Percentiles rank a stretch among this genome's conserved stretches.
Conservation (phyloP, 805 yeast genomes). For the Suhomyces kilbournensis region DNA sequence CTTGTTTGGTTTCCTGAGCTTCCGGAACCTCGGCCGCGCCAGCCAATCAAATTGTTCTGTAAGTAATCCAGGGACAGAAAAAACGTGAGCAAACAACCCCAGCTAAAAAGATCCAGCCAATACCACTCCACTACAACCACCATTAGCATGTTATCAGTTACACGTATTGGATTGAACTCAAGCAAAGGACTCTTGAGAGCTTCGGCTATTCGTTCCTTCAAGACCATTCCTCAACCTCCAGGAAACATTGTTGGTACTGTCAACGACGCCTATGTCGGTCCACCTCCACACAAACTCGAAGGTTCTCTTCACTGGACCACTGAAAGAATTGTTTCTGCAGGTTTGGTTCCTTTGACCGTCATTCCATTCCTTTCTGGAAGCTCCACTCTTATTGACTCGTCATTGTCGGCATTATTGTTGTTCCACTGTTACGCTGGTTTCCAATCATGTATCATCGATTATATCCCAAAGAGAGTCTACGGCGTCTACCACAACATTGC, state of each 20-base stretch:
- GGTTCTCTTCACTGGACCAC: conserved; percentile 77
- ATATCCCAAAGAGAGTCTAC: conserved; percentile 71
- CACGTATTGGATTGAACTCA: conserved; percentile 29
- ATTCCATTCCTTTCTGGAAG: conserved; percentile 59
- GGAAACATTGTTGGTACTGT: conserved; percentile 70
- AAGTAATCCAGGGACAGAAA: conserved; percentile 13
- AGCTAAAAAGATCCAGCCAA: neutral
- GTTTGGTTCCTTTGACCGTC: conserved; percentile 60
- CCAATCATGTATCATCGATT: conserved; percentile 74
- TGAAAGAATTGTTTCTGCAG: conserved; percentile 59
- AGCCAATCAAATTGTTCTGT: conserved; percentile 8
- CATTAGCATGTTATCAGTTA: conserved; percentile 21
- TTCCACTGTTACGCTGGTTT: conserved; percentile 70
- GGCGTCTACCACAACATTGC: conserved; percentile 63
- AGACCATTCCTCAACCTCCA: conserved; percentile 58
- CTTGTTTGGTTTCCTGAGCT: too few species aligned
- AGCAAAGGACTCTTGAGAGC: conserved; percentile 8
- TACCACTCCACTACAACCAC: neutral
- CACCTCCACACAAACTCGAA: conserved; percentile 51
- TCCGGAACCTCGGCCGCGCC: conserved; percentile 2
- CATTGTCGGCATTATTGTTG: conserved; percentile 52
- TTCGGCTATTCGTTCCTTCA: conserved; percentile 9
- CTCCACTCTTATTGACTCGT: conserved; percentile 53
- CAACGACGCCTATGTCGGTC: conserved; percentile 67
- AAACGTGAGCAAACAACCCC: conserved; percentile 3